Evolutionary conservation across 495 filamentous ascomycete genomes (phyloP).

Genomic region (Clohesyomyces aquaticus): DNA sequence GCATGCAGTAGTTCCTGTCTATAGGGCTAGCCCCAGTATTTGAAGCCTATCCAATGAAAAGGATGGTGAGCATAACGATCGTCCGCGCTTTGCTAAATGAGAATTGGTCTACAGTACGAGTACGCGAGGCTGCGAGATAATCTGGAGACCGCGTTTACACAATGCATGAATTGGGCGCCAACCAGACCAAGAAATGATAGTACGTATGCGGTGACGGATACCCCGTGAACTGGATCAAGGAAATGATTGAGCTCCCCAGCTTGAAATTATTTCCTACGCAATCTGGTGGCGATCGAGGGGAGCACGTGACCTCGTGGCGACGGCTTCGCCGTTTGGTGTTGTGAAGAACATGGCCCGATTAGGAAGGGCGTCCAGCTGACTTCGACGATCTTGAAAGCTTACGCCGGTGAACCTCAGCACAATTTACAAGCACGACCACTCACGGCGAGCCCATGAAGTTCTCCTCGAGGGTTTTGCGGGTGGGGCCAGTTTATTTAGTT

Average conservation of each 20-base stretch:
- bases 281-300: neutral
- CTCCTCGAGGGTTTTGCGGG: too few relatives aligned
- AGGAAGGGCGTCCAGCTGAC: neutral
- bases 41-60: too few relatives aligned
- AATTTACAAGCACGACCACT: conserved; percentile 4
- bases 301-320: conserved; percentile 8
- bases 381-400: neutral
- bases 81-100: too few relatives aligned
- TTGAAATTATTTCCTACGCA: neutral
- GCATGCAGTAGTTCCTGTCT: too few relatives aligned
- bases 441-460: conserved; percentile 4
- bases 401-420: conserved; percentile 5
- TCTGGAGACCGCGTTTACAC: too few relatives aligned
- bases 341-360: neutral
- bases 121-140: too few relatives aligned
- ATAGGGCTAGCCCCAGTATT: too few relatives aligned
- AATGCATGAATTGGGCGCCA: too few relatives aligned
- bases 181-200: too few relatives aligned
- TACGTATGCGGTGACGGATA: neutral
- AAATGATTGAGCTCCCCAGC: neutral
- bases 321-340: conserved; percentile 4
- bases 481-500: too few relatives aligned
- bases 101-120: too few relatives aligned
- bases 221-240: neutral
- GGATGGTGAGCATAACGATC: too few relatives aligned